Conservation (phyloP, 1,284 basidiomycete genomes). For the Malassezia sympodialis region DNA sequence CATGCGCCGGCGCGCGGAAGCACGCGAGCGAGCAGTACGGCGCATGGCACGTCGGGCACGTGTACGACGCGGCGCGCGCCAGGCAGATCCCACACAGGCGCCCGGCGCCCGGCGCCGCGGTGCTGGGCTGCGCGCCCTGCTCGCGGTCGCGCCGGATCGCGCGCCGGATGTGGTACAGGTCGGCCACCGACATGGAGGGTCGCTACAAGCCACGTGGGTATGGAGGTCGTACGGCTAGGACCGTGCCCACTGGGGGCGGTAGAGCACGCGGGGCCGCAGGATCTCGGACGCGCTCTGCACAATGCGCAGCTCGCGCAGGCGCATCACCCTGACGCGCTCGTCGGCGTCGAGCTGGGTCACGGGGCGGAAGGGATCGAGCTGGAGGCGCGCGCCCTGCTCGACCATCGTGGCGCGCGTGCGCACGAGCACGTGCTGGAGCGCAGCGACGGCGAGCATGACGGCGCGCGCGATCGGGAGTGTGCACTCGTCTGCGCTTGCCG, state of each 20-base stretch:
- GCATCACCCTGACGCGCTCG: constrained; percentile 31
- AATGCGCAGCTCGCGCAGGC: constrained; percentile 36
- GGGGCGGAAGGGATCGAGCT: constrained; percentile 11
- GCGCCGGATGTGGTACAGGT: constrained; percentile 31
- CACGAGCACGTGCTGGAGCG: constrained; percentile 70
- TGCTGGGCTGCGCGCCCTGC: constrained; percentile 15
- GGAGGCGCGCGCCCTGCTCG: neutral
- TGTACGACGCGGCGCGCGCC: constrained; percentile 22
- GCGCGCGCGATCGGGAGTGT: constrained; percentile 54
- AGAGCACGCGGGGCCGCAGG: constrained; percentile 29
- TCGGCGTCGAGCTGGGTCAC: constrained; percentile 20
- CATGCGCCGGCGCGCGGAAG: constrained; percentile 25
- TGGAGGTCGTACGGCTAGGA: neutral
- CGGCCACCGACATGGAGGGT: constrained; percentile 21
- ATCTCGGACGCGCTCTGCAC: constrained; percentile 38
- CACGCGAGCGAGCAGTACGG: constrained; percentile 37
- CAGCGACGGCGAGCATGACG: constrained; percentile 58
- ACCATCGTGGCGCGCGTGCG: constrained; percentile 6
- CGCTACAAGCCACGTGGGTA: neutral
- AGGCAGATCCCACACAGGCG: constrained; percentile 35
- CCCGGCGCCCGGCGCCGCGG: constrained; percentile 6
- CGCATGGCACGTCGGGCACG: constrained; percentile 34
- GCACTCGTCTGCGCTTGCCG: neutral
- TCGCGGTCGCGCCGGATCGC: constrained; percentile 23
- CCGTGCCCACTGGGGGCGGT: constrained; percentile 28